Percentiles rank a stretch among this genome's conserved stretches.
Conservation (phyloP, 1,284 basidiomycete genomes). For the Cryptococcus neoformans region DNA sequence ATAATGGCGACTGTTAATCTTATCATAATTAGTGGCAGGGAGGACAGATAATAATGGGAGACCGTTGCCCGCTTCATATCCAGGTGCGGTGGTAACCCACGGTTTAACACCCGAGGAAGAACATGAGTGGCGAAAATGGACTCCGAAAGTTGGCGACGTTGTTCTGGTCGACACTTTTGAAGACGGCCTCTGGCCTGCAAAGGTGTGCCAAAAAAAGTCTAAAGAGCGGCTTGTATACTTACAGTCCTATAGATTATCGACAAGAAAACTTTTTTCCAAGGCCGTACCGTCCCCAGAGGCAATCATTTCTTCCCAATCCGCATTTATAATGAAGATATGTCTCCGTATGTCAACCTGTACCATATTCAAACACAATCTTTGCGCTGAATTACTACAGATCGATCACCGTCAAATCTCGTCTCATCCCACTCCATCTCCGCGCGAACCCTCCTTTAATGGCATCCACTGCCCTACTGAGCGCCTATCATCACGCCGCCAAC, state of each 20-base stretch:
- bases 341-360: constrained; percentile 27
- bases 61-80: constrained; percentile 26
- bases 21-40: background rate
- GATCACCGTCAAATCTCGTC: constrained; percentile 41
- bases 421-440: constrained; percentile 35
- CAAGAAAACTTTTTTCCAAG: constrained; percentile 40
- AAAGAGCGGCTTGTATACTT: background rate
- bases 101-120: constrained; percentile 31
- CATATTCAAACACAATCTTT: background rate
- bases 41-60: constrained; percentile 15
- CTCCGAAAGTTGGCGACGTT: constrained; percentile 31
- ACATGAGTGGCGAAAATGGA: constrained; percentile 37
- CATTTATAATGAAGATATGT: constrained; percentile 33
- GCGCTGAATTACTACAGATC: constrained; percentile 27
- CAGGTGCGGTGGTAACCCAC: constrained; percentile 27
- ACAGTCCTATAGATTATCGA: constrained; percentile 36
- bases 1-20: background rate
- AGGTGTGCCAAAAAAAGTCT: constrained; percentile 16
- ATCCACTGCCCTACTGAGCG: constrained; percentile 27
- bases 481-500: constrained; percentile 40
- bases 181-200: constrained; percentile 35
- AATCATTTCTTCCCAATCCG: constrained; percentile 44
- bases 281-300: constrained; percentile 37
- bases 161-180: constrained; percentile 38
- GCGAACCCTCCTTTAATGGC: constrained; percentile 38